phyloP scores from a whole-genome alignment of 768 basidiomycete species.

The Sutorius australiensis region DNA sequence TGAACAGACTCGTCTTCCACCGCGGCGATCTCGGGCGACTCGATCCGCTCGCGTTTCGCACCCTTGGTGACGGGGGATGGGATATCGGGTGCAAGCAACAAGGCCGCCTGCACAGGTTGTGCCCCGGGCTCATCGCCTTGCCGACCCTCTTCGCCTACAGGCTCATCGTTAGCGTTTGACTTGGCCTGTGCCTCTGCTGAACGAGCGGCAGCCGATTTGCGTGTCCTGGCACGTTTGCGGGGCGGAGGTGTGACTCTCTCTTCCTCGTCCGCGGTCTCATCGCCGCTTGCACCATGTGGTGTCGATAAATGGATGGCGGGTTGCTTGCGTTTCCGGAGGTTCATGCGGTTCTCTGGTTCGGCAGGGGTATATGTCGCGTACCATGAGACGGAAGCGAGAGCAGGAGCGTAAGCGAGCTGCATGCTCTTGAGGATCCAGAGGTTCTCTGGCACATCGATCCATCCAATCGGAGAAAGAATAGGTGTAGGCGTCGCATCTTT shows the following conservation, averaged over 20 bases:
- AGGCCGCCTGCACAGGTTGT: slow-evolving; percentile 2
- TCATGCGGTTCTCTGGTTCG: slow-evolving; percentile 33
- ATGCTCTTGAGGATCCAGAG: slow-evolving; percentile 34
- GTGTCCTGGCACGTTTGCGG: slow-evolving; percentile 30
- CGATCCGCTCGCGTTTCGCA: slow-evolving; percentile 24
- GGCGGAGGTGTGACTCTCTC: slow-evolving; percentile 28
- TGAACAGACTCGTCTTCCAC: slow-evolving; percentile 9
- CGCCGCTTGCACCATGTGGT: slow-evolving; percentile 34
- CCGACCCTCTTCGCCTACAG: slow-evolving; percentile 2
- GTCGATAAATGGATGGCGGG: slow-evolving; percentile 16
- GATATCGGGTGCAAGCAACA: slow-evolving; percentile 21
- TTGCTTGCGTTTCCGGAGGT: slow-evolving; percentile 31
- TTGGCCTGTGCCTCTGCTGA: slow-evolving; percentile 5
- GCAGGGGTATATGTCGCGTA: slow-evolving; percentile 30
- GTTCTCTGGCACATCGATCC: slow-evolving; percentile 33
- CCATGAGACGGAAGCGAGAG: slow-evolving; percentile 25
- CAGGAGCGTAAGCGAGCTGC: slow-evolving; percentile 27
- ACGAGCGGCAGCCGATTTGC: slow-evolving; percentile 17
- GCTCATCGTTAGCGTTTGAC: slow-evolving; percentile 3
- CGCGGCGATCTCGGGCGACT: slow-evolving; percentile 10
- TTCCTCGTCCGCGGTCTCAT: slow-evolving; percentile 32
- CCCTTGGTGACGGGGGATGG: slow-evolving; percentile 5
- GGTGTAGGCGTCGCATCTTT: slow-evolving; percentile 29
- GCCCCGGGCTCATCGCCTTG: neutral
- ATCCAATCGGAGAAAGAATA: slow-evolving; percentile 34